A percentile compares a stretch with the other conserved stretches of the same genome.
These are phyloP conservation scores for Glebionis coronaria DNA, from an alignment of 129 eudicot species.

Conservation along the genomic window DNA sequence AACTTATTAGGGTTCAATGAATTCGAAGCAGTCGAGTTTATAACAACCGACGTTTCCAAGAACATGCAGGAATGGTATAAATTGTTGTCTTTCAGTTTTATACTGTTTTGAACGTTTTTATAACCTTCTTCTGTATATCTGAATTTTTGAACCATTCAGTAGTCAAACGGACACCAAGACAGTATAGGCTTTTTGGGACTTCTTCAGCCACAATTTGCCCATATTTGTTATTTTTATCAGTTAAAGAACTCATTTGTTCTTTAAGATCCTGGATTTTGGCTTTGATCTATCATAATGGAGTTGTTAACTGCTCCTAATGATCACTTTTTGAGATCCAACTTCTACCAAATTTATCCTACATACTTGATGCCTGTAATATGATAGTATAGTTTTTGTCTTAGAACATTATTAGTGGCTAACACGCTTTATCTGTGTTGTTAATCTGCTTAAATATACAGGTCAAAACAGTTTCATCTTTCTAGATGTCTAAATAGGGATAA, in stretches of 20 bases:
- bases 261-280: conserved; percentile 66
- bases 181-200: conserved; percentile 59
- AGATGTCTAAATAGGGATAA: too few relatives aligned
- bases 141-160: conserved; percentile 50
- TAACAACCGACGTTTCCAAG: conserved; percentile 68
- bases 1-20: conserved; percentile 47
- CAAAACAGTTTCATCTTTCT: too few relatives aligned
- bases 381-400: too few relatives aligned
- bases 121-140: conserved; percentile 27
- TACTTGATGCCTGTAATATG: too few relatives aligned
- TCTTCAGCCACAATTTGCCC: conserved; percentile 76
- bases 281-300: conserved; percentile 65
- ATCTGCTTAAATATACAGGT: too few relatives aligned
- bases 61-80: conserved; percentile 62
- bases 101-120: conserved; percentile 20
- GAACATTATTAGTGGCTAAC: too few relatives aligned
- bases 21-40: conserved; percentile 54
- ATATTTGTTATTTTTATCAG: conserved; percentile 56
- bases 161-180: conserved; percentile 62
- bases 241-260: conserved; percentile 49
- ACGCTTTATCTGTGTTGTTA: too few relatives aligned
- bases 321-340: too few relatives aligned
- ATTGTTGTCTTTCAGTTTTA: conserved; percentile 41
- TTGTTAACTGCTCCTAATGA: too few relatives aligned
- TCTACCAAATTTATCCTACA: too few relatives aligned